These are phyloP conservation scores for Pseudogymnoascus sp. DNA, from an alignment of 2,329 filamentous ascomycete genomes.

Conservation along the genomic window DNA sequence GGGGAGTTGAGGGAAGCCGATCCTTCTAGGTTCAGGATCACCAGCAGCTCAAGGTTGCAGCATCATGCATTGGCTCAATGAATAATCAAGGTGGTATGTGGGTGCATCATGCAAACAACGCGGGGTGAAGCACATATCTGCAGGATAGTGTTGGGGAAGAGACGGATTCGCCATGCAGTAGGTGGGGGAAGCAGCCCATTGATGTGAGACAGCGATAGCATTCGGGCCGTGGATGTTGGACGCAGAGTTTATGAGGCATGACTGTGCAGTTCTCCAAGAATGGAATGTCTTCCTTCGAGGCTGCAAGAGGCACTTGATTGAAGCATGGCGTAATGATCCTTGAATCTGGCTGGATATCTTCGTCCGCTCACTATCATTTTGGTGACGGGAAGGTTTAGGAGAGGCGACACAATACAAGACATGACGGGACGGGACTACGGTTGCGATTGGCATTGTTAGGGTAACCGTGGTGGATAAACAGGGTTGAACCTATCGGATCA, in stretches of 20 bases:
- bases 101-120: slow-evolving; percentile 13
- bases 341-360: too few relatives aligned
- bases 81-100: not conserved
- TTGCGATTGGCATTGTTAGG: too few relatives aligned
- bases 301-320: too few relatives aligned
- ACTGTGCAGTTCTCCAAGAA: not conserved
- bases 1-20: not conserved
- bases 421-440: too few relatives aligned
- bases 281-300: not conserved
- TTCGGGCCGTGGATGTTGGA: slow-evolving; percentile 2
- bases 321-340: too few relatives aligned
- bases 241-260: not conserved
- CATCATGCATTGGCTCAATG: not conserved
- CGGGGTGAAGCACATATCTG: slow-evolving; percentile 9
- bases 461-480: too few relatives aligned
- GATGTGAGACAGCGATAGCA: not conserved
- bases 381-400: too few relatives aligned
- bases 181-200: not conserved
- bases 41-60: not conserved
- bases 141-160: not conserved
- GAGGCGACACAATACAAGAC: too few relatives aligned
- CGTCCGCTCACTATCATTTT: too few relatives aligned
- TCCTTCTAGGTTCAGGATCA: not conserved
- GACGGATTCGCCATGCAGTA: too few relatives aligned
- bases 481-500: too few relatives aligned